These are phyloP conservation scores for Candida tibetensis DNA, from an alignment of 805 yeast species.

Conservation along the genomic window DNA sequence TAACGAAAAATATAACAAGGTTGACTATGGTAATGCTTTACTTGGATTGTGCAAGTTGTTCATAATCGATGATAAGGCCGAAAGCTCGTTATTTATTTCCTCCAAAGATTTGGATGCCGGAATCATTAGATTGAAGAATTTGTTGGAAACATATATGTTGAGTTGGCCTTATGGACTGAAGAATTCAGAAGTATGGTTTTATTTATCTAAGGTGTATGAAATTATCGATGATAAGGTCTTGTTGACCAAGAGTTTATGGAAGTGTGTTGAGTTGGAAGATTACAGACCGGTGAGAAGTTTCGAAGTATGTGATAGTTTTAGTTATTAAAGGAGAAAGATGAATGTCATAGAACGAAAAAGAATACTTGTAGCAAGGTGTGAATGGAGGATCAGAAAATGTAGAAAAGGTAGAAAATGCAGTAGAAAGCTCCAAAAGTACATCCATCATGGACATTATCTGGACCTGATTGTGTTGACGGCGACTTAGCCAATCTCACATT, in stretches of 20 bases:
- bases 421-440: too few relatives aligned
- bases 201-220: conserved; percentile 62
- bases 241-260: conserved; percentile 54
- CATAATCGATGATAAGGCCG: conserved; percentile 37
- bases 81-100: conserved; percentile 46
- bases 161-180: conserved; percentile 42
- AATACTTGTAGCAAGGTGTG: too few relatives aligned
- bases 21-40: conserved; percentile 48
- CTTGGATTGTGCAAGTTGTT: conserved; percentile 54
- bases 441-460: too few relatives aligned
- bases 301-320: conserved; percentile 27
- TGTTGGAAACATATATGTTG: conserved; percentile 36
- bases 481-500: too few relatives aligned
- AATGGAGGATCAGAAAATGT: too few relatives aligned
- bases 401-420: too few relatives aligned
- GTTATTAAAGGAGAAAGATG: conserved; percentile 1
- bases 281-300: conserved; percentile 51
- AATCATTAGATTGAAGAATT: conserved; percentile 50
- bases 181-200: conserved; percentile 65
- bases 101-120: conserved; percentile 59
- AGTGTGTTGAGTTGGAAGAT: conserved; percentile 63
- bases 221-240: conserved; percentile 48
- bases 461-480: too few relatives aligned
- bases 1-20: conserved; percentile 20
- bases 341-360: neutral